Evolutionary conservation across 352 stramenopile species (phyloP), one percentile per base, ranked within the genome.

Genomic region (Pythium plurisporium): DNA sequence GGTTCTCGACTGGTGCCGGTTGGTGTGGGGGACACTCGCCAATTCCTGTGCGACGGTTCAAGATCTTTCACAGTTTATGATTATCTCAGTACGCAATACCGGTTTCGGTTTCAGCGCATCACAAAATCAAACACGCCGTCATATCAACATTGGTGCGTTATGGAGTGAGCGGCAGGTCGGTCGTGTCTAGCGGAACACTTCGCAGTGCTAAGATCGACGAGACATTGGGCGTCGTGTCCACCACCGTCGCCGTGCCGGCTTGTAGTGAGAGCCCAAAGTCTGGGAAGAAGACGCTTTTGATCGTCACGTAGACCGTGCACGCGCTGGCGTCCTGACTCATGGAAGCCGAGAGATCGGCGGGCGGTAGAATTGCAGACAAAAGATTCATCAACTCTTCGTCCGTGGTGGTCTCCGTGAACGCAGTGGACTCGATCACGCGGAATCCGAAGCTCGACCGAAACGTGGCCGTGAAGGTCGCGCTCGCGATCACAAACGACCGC

Each of bases 371-470:
- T 14, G 34, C 51, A 2, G 8, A 15, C 4, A 74, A 5, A 3
- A 63, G 31, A 0, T n/a, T 2, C 9, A 41, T 23, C 14, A 74
- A 33, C 7, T 68, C 44, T 2, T 31, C 41, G 10, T 59, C 38
- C 1, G 40, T 38, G 5, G 54, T 51, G 1, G 40, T 15, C 14
- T 58, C 26, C 2, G 36, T 60, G 23, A 72, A 53, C 4, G 41
- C 26, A 4, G 54, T 40, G 5, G 44, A 49, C 19, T 58, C 37
- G 5, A 10, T 64, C 20, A 72, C 29, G 25, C 55, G 56, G 20
- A 64, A 62, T 19, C 53, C 64, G 22, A 65, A 67, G 12, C 38
- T 55, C 11, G 49, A 43, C 5, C 34, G 47, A 48, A 75, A 70
- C 9, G 42, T 27, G 6, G 45, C 64, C 8, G 19, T 44, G 26